Base-by-base conservation (phyloP, 2,329 filamentous ascomycete species). In the Curvularia sp. region DNA sequence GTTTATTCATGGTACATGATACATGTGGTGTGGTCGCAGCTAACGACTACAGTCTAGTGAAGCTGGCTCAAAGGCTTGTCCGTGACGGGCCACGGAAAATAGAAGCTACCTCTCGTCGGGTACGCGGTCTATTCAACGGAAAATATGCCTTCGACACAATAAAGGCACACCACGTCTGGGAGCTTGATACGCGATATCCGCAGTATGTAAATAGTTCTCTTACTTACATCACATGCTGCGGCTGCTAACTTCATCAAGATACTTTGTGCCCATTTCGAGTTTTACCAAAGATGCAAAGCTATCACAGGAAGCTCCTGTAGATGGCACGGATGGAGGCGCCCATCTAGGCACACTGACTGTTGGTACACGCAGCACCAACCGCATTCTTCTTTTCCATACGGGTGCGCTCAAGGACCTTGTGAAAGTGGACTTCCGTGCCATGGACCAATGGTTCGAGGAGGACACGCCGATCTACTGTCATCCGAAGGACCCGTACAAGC, bases 401-500 rank as follows among this genome's bases (percentile, higher is more conserved):
- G 49, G 42, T 4, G 18, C 51, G 4, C 60, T 77, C 7, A 55
- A 64, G 4, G 62, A 69, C 10, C 65, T 77, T 10, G 65, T 75
- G 6, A 75, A 73, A 42, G 53, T 77, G 3, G 70, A 75, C 24
- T 76, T 77, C 49, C 41, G 57, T 5, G 66, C 64, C 5, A 48
- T 75, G 48, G 80, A 82, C 41, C 70, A 77, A 47, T 84, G 82
- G 82, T 82, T 82, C 63, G 86, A 88, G 67, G 87, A 89, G 74
- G 85, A 88, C 50, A 77, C 78, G 0, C 83, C 81, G 1, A 83
- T 89, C 54, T 83, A 82, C 65, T 80, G 85, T 3, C 88, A 90
- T 58, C 87, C 88, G 0, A 89, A 89, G 62, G 87, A 90, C 53
- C 88, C 88, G 0, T 89, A 85, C 76, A 88, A 88, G 64, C 82